Percentiles rank a stretch among this genome's conserved stretches.
phyloP scores from a whole-genome alignment of 2,329 filamentous ascomycete species.

The Trichoderma sp. region DNA sequence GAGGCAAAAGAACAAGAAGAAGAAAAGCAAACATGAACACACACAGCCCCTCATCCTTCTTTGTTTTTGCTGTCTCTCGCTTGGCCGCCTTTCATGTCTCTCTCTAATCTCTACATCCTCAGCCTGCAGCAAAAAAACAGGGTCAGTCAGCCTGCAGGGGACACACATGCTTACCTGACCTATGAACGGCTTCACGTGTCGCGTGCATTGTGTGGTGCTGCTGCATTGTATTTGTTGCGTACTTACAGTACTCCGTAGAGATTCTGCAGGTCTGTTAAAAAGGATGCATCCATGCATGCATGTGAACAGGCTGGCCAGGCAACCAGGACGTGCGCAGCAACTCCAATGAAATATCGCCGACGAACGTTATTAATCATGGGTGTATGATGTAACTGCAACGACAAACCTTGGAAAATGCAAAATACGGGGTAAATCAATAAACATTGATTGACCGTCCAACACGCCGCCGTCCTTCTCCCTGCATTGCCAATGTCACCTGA shows the following conservation, averaged over 20 bases:
- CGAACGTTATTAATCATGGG: not conserved
- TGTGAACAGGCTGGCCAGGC: constrained; percentile 1
- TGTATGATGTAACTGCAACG: not conserved
- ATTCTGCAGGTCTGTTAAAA: not conserved
- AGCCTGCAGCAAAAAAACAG: not conserved
- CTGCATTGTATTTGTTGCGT: not conserved
- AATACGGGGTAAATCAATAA: not conserved
- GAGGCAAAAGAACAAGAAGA: not conserved
- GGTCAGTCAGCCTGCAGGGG: not conserved
- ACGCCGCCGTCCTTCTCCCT: not conserved
- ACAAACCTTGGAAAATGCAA: not conserved
- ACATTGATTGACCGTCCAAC: not conserved
- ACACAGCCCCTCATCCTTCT: not conserved
- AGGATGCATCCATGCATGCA: not conserved
- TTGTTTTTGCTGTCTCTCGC: not conserved
- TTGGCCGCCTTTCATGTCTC: not conserved
- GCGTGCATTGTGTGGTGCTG: not conserved
- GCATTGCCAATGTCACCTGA: not conserved
- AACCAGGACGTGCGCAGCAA: constrained; percentile 2
- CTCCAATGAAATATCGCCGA: not conserved
- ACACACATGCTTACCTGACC: not conserved
- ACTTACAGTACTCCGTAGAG: too few relatives aligned
- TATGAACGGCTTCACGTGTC: constrained; percentile 6
- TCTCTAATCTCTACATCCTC: not conserved
- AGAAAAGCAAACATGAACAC: not conserved